A percentile compares a stretch with the other conserved stretches of the same genome.
Conservation (phyloP, 2,329 filamentous ascomycete genomes). For the Cryphonectria japonica region DNA sequence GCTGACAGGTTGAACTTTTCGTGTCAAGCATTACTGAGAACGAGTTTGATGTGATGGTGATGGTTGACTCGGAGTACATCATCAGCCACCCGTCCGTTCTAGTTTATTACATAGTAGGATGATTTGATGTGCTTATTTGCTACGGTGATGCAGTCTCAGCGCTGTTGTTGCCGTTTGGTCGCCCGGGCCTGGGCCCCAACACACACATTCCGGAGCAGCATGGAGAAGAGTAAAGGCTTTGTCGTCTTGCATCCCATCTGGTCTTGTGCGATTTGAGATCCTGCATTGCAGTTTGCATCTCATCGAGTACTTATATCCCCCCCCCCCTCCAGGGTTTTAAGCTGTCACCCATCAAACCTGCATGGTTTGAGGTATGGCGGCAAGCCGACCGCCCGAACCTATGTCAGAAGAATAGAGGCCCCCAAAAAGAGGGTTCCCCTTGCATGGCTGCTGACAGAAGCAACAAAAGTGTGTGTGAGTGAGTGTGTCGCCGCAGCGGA, state of each 20-base stretch:
- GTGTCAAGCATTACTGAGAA: background rate
- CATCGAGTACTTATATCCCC: slow-evolving; percentile 7
- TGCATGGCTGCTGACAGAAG: slow-evolving; percentile 15
- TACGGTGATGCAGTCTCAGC: background rate
- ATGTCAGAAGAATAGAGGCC: slow-evolving; percentile 10
- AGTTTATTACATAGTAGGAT: no score
- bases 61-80: no score
- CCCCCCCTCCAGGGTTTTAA: background rate
- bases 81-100: background rate
- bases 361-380: slow-evolving; percentile 21
- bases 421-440: background rate
- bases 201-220: no score
- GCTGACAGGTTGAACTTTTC: background rate
- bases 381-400: slow-evolving; percentile 13
- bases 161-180: background rate
- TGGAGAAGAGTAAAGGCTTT: background rate
- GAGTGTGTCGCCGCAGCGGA: background rate
- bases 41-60: background rate
- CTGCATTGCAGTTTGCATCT: slow-evolving; percentile 29
- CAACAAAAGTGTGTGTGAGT: slow-evolving; percentile 1
- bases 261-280: slow-evolving; percentile 14
- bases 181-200: background rate
- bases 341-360: slow-evolving; percentile 29
- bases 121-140: no score
- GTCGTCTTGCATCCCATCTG: background rate